phyloP scores from a whole-genome alignment of 805 yeast species.

The Teunomyces barrocoloradensis region DNA sequence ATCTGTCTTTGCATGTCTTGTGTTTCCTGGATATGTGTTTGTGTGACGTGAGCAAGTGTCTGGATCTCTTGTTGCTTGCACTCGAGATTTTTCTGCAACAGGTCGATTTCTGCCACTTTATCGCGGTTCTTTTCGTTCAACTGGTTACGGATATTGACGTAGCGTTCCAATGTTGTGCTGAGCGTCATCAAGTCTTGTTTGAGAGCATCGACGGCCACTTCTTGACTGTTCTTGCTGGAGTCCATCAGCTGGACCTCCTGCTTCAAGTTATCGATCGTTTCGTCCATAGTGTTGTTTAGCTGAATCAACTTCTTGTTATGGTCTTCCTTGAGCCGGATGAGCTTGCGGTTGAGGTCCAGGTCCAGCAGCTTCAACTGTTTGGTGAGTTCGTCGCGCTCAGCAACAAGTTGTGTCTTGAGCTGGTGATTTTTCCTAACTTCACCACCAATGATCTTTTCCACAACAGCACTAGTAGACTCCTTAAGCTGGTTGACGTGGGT shows the following conservation, averaged over 20 bases:
- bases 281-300: slow-evolving; percentile 15
- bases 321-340: slow-evolving; percentile 24
- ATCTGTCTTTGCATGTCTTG: slow-evolving; percentile 7
- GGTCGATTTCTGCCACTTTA: slow-evolving; percentile 16
- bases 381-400: slow-evolving; percentile 14
- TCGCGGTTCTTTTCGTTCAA: slow-evolving; percentile 6
- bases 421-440: slow-evolving; percentile 30
- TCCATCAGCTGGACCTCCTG: slow-evolving; percentile 9
- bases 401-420: slow-evolving; percentile 17
- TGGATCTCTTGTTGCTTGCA: slow-evolving; percentile 10
- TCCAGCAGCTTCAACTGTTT: slow-evolving; percentile 10
- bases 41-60: slow-evolving; percentile 8
- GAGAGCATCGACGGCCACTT: slow-evolving; percentile 6
- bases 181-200: slow-evolving; percentile 6
- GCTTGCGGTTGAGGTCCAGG: slow-evolving; percentile 19
- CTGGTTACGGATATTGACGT: slow-evolving; percentile 1
- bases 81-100: slow-evolving; percentile 10
- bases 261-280: slow-evolving; percentile 11
- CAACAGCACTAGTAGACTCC: slow-evolving; percentile 26
- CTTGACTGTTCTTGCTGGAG: slow-evolving; percentile 4
- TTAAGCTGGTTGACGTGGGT: slow-evolving; percentile 25
- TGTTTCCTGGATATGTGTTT: slow-evolving; percentile 5
- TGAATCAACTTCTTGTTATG: slow-evolving; percentile 18
- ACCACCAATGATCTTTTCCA: slow-evolving; percentile 36
- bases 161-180: neutral